Base-by-base conservation (phyloP, 208 protist genomes). In the Sergeia podlipaevii region DNA sequence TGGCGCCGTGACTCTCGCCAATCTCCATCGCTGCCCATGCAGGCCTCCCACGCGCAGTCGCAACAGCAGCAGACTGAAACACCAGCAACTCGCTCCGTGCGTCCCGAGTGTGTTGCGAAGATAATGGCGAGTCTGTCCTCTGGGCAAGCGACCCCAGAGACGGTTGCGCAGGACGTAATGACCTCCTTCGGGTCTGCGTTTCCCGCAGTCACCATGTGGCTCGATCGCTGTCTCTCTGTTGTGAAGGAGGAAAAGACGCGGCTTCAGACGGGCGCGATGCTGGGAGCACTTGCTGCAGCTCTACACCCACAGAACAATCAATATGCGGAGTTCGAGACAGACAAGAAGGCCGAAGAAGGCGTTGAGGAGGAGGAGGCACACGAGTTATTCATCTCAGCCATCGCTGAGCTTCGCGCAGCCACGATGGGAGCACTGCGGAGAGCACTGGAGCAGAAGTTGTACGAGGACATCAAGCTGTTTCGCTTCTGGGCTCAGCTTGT, bases 381-480 rank as follows among this genome's bases (percentile, higher is more conserved):
- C 56, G 37, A 33, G 50, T 30, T 20, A 34, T 41, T 41, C 27
- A 33, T 54, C 34, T 33, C 50, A 47, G 53, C 55, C 32, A 41
- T 46, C 33, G 34, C 60, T 18, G 69, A 77, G 28, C 26, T 89
- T 46, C 79, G 71, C 18, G 64, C 85, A n/a, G 23, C 71, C 3
- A 60, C 65, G 3, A 63, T 85, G 32, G 39, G 45, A 27, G 65
- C 63, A 6, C 66, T 93, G 42, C 36, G 65, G 47, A 49, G 70
- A 8, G 72, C 71, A n/a, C 46, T 93, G 10, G 38, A 65, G 17
- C 32, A 62, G 32, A 78, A 89, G 44, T 48, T 89, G 27, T 64
- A 93, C 56, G 81, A 93, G 46, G 81, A 87, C 32, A 64, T 88
- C 3, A 37, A 39, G 41, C 54, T 94, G 36, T 94, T 89, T 41